Conservation (phyloP, 2,329 filamentous ascomycete species). For the Ceratocystis cubensis region DNA sequence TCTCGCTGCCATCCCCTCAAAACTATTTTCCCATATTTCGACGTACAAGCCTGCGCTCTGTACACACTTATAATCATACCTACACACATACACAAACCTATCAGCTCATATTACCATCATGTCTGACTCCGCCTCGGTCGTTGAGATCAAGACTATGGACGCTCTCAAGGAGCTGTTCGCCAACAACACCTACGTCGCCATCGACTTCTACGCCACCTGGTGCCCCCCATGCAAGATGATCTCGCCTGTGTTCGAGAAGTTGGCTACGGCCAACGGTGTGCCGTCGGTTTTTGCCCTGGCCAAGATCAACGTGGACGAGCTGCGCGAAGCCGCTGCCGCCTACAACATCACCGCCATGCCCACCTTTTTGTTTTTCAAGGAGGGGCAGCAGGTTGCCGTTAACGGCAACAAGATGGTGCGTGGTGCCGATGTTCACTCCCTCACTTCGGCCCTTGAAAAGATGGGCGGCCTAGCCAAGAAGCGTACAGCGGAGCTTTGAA, state of each 20-base stretch:
- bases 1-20: too few species aligned
- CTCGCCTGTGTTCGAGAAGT: slow-evolving; percentile 50
- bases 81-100: neutral
- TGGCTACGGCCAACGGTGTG: slow-evolving; percentile 25
- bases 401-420: slow-evolving; percentile 25
- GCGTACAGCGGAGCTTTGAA: slow-evolving; percentile 24
- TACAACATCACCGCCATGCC: slow-evolving; percentile 84
- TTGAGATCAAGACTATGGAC: slow-evolving; percentile 16
- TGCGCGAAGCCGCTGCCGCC: slow-evolving; percentile 61
- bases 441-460: slow-evolving; percentile 31
- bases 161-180: slow-evolving; percentile 21
- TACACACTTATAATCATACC: neutral
- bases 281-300: slow-evolving; percentile 55
- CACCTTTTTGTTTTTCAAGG: slow-evolving; percentile 75
- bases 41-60: neutral
- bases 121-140: slow-evolving; percentile 16
- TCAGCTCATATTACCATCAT: neutral
- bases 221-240: slow-evolving; percentile 94
- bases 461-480: slow-evolving; percentile 29
- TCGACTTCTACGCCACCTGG: slow-evolving; percentile 85
- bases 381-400: slow-evolving; percentile 40
- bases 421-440: slow-evolving; percentile 22
- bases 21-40: too few species aligned
- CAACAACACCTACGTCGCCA: slow-evolving; percentile 49
- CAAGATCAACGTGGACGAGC: slow-evolving; percentile 83